Evolutionary conservation across 108 stramenopile species (phyloP), one percentile per base, ranked within the genome.

Genomic region (Nitzschia inconspicua): DNA sequence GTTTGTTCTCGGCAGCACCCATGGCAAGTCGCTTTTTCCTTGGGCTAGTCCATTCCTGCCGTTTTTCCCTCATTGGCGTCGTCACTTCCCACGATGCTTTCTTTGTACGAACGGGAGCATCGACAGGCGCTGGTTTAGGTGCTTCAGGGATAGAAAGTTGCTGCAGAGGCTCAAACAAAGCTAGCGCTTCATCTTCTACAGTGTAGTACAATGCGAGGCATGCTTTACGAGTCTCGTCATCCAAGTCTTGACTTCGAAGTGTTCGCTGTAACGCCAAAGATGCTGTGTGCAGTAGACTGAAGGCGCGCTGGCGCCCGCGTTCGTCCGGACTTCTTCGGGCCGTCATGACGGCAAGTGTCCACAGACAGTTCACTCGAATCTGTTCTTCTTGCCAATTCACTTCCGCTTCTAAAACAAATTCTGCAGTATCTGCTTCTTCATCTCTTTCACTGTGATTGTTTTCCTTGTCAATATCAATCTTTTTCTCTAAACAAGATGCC

Each of bases 281-380:
- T 20, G 65, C 66, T 24, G 46, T 39, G 29, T 77, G 76, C 6
- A 77, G 52, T 22, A 77, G 46, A 37, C 71, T 77, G n/a, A 77
- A 48, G 7, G 71, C 76, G n/a, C 71, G 65, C 16, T 63, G 60
- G 30, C 76, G 44, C 13, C 71, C 76, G 60, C 66, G 27, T 59
- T 77, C 76, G 40, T 72, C 63, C 27, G 70, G 70, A 29, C 32
- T 63, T 32, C 50, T 44, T 37, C 72, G 61, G 2, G 58, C 76
- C 10, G 57, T 52, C 24, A 68, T 47, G 6, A 57, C 66, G 1
- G 76, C 76, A 70, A 77, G 62, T 32, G 47, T 49, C 76, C 76
- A 77, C 4, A 77, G 43, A 13, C 71, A 67, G 13, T 64, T 50
- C 9, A 65, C 76, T 16, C 55, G n/a, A 6, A 62, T 50, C 22